A percentile compares a stretch with the other conserved stretches of the same genome.
Evolutionary conservation across 768 basidiomycete species (phyloP).

Genomic region (Leccinum uliginosum): DNA sequence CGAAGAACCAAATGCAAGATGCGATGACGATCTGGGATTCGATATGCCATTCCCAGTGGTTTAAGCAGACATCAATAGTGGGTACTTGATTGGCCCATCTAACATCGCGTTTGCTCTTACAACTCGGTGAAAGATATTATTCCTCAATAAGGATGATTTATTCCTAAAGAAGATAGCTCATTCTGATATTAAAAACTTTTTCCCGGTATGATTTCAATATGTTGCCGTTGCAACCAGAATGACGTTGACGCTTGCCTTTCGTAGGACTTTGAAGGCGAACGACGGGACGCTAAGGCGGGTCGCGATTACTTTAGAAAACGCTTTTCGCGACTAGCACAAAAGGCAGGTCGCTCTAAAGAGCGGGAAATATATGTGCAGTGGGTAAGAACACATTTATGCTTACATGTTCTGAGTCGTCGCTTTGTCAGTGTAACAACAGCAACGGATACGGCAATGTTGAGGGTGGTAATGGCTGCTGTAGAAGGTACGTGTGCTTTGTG

Average conservation of each 20-base stretch:
- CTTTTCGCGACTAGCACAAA: constrained; percentile 78
- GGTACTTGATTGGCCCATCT: constrained; percentile 23
- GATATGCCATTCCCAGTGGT: constrained; percentile 98
- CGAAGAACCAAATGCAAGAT: constrained; percentile 96
- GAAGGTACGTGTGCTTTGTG: constrained; percentile 60
- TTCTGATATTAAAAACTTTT: constrained; percentile 85
- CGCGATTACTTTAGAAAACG: constrained; percentile 88
- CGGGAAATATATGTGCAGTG: constrained; percentile 94
- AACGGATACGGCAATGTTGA: constrained; percentile 82
- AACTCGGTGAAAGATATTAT: constrained; percentile 61
- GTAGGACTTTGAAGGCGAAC: constrained; percentile 82
- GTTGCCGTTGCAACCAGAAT: neutral
- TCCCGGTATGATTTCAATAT: constrained; percentile 55
- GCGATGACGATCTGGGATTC: constrained; percentile 99
- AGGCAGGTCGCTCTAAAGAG: constrained; percentile 78
- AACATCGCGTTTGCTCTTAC: neutral
- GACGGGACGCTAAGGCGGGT: constrained; percentile 67
- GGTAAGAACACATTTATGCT: constrained; percentile 31
- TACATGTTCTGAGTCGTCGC: constrained; percentile 6
- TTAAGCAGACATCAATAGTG: constrained; percentile 89
- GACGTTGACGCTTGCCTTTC: neutral
- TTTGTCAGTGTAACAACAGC: constrained; percentile 74
- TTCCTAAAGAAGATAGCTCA: constrained; percentile 77
- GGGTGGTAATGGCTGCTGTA: constrained; percentile 93
- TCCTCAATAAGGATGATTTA: constrained; percentile 95